Conservation (phyloP, 805 yeast species). For the Schizosaccharomyces pombe region DNA sequence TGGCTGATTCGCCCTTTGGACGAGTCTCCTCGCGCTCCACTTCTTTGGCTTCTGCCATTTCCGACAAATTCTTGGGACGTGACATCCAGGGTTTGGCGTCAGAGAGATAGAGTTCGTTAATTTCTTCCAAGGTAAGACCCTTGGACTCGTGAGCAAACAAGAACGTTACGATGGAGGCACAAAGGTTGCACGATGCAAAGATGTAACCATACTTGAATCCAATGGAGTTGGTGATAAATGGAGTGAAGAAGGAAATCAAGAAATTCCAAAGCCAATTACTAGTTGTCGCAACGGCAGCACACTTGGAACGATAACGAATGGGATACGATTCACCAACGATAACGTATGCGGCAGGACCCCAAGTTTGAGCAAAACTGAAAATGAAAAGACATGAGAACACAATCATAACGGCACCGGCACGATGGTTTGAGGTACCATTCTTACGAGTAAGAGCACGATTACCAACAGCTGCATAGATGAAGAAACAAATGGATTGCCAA, state of each 20-base stretch:
- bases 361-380: constrained; percentile 29
- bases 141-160: constrained; percentile 41
- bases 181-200: constrained; percentile 26
- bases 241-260: constrained; percentile 42
- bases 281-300: constrained; percentile 16
- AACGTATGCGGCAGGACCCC: constrained; percentile 32
- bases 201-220: constrained; percentile 48
- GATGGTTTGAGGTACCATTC: too few relatives aligned
- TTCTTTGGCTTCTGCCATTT: too few relatives aligned
- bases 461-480: too few relatives aligned
- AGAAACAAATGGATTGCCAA: too few relatives aligned
- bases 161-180: constrained; percentile 31
- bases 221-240: constrained; percentile 37
- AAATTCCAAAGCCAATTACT: constrained; percentile 25
- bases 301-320: constrained; percentile 19
- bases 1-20: too few relatives aligned
- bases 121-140: constrained; percentile 33
- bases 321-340: constrained; percentile 27
- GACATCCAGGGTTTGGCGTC: constrained; percentile 5
- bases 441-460: too few relatives aligned
- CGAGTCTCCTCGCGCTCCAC: too few relatives aligned
- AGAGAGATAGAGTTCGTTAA: constrained; percentile 24
- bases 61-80: too few relatives aligned
- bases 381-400: constrained; percentile 29
- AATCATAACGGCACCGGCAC: constrained; percentile 28